These are phyloP conservation scores for Datura wrightii DNA, from an alignment of 257 asterid genomes.

Conservation along the genomic window DNA sequence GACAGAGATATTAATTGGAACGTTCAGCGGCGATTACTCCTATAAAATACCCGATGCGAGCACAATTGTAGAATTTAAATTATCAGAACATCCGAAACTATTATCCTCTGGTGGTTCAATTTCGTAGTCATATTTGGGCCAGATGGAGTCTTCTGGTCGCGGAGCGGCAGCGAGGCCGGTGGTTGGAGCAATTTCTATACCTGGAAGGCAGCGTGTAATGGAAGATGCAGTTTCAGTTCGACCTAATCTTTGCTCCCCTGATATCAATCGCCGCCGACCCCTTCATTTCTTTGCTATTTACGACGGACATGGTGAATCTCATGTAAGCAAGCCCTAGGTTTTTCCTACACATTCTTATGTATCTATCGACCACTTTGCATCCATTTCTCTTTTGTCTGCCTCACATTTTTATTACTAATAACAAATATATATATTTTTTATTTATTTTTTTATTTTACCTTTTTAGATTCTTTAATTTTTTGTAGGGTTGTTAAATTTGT, in stretches of 20 bases:
- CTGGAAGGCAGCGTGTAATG: conserved; percentile 37
- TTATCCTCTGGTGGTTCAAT: not conserved
- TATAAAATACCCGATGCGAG: too few species aligned
- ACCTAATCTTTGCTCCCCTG: conserved; percentile 35
- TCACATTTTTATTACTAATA: too few species aligned
- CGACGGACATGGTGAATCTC: conserved; percentile 44
- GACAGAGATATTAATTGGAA: not conserved
- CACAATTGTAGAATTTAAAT: not conserved
- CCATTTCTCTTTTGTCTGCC: too few species aligned
- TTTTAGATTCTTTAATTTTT: not conserved
- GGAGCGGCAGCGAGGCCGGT: not conserved
- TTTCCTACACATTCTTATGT: not conserved
- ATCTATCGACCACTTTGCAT: too few species aligned
- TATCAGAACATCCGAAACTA: not conserved
- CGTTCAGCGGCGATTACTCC: not conserved
- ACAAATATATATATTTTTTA: too few species aligned
- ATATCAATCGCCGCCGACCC: conserved; percentile 27
- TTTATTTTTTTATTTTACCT: too few species aligned
- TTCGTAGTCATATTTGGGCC: not conserved
- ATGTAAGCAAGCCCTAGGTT: conserved; percentile 6
- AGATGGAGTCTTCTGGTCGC: not conserved
- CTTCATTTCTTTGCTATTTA: conserved; percentile 38
- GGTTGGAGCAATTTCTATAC: conserved; percentile 34
- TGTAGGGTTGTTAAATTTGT: too few species aligned
- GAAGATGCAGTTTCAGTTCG: conserved; percentile 31